phyloP scores from a whole-genome alignment of 1,139 yeast species.

The Hemisphaericaspora subhashii region DNA sequence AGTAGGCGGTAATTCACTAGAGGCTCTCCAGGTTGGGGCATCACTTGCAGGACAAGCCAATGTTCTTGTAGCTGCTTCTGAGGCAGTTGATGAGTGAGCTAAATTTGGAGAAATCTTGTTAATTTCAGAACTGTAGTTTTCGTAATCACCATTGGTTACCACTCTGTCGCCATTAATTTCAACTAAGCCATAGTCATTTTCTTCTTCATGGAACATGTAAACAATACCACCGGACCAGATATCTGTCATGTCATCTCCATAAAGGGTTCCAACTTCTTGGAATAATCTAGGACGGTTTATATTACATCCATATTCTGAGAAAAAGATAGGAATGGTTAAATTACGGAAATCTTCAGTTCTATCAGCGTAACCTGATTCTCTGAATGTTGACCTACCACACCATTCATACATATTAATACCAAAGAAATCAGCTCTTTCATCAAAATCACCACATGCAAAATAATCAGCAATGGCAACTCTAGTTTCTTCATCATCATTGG shows the following conservation, averaged over 20 bases:
- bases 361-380: slow-evolving; percentile 66
- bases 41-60: slow-evolving; percentile 38
- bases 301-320: slow-evolving; percentile 85
- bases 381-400: slow-evolving; percentile 77
- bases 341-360: slow-evolving; percentile 61
- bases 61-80: slow-evolving; percentile 21
- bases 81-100: slow-evolving; percentile 29
- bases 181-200: slow-evolving; percentile 78
- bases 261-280: slow-evolving; percentile 61
- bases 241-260: slow-evolving; percentile 43
- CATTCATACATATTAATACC: slow-evolving; percentile 91
- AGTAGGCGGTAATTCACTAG: slow-evolving; percentile 44
- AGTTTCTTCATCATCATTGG: slow-evolving; percentile 76
- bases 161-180: slow-evolving; percentile 41
- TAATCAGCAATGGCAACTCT: slow-evolving; percentile 80
- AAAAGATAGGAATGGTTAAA: slow-evolving; percentile 75
- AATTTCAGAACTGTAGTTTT: slow-evolving; percentile 56
- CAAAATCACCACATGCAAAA: slow-evolving; percentile 70
- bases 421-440: slow-evolving; percentile 79
- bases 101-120: slow-evolving; percentile 40
- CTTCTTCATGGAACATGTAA: slow-evolving; percentile 85
- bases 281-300: slow-evolving; percentile 61
- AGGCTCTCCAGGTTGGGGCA: slow-evolving; percentile 40
- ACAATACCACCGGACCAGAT: slow-evolving; percentile 94
- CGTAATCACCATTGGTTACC: slow-evolving; percentile 46